Base-by-base conservation (phyloP, 1,139 yeast genomes). In the Geotrichum histeridarum region DNA sequence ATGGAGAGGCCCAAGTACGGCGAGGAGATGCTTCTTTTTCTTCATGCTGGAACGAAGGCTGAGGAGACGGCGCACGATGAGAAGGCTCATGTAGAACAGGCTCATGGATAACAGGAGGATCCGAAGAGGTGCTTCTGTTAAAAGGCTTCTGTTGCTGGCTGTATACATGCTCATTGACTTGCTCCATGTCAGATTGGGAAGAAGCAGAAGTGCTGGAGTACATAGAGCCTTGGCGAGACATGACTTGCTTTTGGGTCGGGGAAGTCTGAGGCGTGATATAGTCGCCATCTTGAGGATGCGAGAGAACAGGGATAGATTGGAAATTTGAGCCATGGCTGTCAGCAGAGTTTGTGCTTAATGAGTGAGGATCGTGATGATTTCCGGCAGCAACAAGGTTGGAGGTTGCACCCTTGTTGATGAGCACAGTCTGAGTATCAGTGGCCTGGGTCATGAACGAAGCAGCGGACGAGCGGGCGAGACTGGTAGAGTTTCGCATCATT, bases 1-100 rank as follows among this genome's bases (percentile, higher is more conserved):
- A 71, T 4, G 76, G 75, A 52, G 73, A 69, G 1, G 74, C 70
- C 76, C 76, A 72, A 1, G 73, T 69, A 31, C 73, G 59, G 27
- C 49, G 44, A 11, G 48, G 45, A 7, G 48, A 33, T 6, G 48
- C 9, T 18, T 42, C 49, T 35, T 38, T 38, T 60, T 59, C 32
- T 31, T 4, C 17, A 15, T 11, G 48, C 42, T 4, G 46, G 2
- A n/a, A 43, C 27, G 14, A 11, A 11, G 31, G 46, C 42, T 18
- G 45, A 2, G 39, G 48, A 17, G 48, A 41, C 27, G 48, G 48
- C 37, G 14, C 48, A 30, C 33, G 33, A 18, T 30, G 18, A 42
- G 18, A 31, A 8, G 47, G 48, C 43, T 51, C 50, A 12, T 15
- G 39, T n/a, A n/a, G n/a, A n/a, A n/a, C n/a, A n/a, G n/a, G n/a